These are phyloP conservation scores for Polyporus tsugae DNA, from an alignment of 1,284 basidiomycete species.

Conservation along the genomic window DNA sequence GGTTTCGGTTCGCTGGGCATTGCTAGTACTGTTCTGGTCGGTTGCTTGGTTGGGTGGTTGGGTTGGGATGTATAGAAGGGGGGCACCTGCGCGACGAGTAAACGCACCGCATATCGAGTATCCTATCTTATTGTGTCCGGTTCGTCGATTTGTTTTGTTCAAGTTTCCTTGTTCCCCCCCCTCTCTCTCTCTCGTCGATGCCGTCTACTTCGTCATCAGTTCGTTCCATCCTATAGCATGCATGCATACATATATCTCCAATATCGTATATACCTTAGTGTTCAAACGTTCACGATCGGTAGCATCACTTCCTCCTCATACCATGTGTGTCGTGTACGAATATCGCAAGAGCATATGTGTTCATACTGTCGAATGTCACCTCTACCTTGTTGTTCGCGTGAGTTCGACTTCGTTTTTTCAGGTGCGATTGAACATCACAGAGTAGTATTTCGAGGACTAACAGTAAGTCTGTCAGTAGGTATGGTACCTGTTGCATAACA, in stretches of 20 bases:
- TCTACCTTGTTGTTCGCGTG: not conserved
- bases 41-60: not conserved
- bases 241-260: slow-evolving; percentile 4
- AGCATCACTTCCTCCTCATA: not conserved
- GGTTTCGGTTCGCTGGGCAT: slow-evolving; percentile 11
- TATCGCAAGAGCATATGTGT: not conserved
- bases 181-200: not conserved
- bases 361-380: not conserved
- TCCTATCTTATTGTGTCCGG: not conserved
- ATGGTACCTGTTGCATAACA: no score
- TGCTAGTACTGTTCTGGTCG: not conserved
- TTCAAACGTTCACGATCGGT: not conserved
- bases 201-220: not conserved
- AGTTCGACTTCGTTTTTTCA: no score
- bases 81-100: not conserved
- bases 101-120: not conserved
- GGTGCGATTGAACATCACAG: no score
- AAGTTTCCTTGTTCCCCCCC: not conserved
- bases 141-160: not conserved
- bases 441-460: no score
- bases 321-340: not conserved
- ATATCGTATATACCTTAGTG: slow-evolving; percentile 4
- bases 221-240: not conserved
- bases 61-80: not conserved
- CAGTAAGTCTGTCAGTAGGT: no score